A percentile compares a stretch with the other conserved stretches of the same genome.
phyloP scores from a whole-genome alignment of 768 basidiomycete genomes.

The Hemileccinum impolitum region DNA sequence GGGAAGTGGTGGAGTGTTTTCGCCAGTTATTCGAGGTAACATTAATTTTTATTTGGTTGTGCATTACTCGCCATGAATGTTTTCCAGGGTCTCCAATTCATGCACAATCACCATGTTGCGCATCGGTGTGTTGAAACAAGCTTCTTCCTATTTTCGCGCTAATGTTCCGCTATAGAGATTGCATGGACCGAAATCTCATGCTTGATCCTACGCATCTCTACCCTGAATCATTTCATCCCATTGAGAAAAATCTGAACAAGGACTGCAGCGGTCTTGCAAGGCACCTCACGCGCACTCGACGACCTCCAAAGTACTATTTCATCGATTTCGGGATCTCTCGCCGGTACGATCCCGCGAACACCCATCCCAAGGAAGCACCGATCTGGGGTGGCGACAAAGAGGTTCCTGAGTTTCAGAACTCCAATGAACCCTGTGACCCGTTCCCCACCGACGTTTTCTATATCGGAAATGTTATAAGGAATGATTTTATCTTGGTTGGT shows the following conservation, averaged over 20 bases:
- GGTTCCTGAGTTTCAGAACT: slow-evolving; percentile 38
- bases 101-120: no score
- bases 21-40: slow-evolving; percentile 29
- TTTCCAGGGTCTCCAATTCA: no score
- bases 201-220: slow-evolving; percentile 29
- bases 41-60: not conserved
- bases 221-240: no score
- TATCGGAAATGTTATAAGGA: slow-evolving; percentile 36
- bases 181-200: slow-evolving; percentile 32
- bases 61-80: not conserved
- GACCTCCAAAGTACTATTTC: slow-evolving; percentile 18
- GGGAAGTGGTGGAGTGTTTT: no score
- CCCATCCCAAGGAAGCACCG: no score
- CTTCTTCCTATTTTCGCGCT: not conserved
- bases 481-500: slow-evolving; percentile 34
- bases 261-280: slow-evolving; percentile 21
- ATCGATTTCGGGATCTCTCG: slow-evolving; percentile 37
- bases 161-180: slow-evolving; percentile 20
- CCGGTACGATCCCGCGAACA: no score
- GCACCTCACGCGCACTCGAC: slow-evolving; percentile 29
- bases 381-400: no score
- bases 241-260: slow-evolving; percentile 5
- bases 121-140: slow-evolving; percentile 2
- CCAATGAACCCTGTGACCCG: slow-evolving; percentile 28
- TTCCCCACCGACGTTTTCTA: slow-evolving; percentile 45